A percentile compares a stretch with the other conserved stretches of the same genome.
Evolutionary conservation across 2,329 filamentous ascomycete species (phyloP).

Genomic region (Curvularia sp.): DNA sequence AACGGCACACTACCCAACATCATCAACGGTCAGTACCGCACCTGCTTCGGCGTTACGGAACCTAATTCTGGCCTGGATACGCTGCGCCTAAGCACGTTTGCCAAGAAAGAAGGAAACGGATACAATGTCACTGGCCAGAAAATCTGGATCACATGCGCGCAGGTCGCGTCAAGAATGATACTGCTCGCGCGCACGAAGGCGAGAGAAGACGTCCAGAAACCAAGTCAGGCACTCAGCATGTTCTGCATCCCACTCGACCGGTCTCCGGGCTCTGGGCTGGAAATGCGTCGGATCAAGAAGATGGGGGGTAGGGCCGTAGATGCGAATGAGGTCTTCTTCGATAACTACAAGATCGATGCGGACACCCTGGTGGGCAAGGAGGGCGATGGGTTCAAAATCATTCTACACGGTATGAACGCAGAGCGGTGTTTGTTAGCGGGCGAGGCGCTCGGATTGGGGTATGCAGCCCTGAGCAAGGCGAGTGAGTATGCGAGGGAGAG

Average conservation of each 20-base stretch:
- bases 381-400: slow-evolving; percentile 77
- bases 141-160: slow-evolving; percentile 88
- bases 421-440: slow-evolving; percentile 65
- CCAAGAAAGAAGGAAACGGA: slow-evolving; percentile 55
- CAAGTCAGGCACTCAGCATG: slow-evolving; percentile 77
- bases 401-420: slow-evolving; percentile 59
- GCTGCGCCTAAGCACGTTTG: slow-evolving; percentile 63
- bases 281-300: slow-evolving; percentile 77
- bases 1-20: slow-evolving; percentile 71
- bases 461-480: slow-evolving; percentile 63
- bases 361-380: slow-evolving; percentile 73
- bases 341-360: slow-evolving; percentile 72
- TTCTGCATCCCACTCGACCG: slow-evolving; percentile 82
- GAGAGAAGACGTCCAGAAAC: slow-evolving; percentile 69
- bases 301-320: slow-evolving; percentile 86
- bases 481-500: slow-evolving; percentile 58
- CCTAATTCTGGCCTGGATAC: slow-evolving; percentile 83
- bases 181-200: slow-evolving; percentile 78
- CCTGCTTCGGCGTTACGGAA: slow-evolving; percentile 86
- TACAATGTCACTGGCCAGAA: slow-evolving; percentile 80
- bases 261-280: slow-evolving; percentile 61
- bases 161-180: slow-evolving; percentile 84
- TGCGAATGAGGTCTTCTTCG: slow-evolving; percentile 88
- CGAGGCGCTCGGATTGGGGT: slow-evolving; percentile 80
- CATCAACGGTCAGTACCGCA: slow-evolving; percentile 73